Conservation (phyloP, 345 rosid genomes). For the Dovyalis caffra region DNA sequence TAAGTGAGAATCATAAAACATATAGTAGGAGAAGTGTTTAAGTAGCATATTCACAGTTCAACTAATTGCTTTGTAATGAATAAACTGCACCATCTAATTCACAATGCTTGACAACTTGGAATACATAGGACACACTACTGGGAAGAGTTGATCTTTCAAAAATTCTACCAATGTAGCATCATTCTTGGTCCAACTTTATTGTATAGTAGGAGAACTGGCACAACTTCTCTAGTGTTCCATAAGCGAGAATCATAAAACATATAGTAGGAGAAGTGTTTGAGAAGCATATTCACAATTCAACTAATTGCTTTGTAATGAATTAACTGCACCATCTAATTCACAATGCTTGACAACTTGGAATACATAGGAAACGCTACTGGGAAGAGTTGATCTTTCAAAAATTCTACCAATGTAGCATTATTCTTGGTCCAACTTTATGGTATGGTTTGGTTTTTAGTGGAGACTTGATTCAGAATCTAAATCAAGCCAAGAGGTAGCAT, state of each 20-base stretch:
- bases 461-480: not conserved
- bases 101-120: not conserved
- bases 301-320: not conserved
- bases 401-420: not conserved
- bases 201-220: too few relatives aligned
- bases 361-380: not conserved
- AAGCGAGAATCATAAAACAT: not conserved
- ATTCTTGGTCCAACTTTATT: too few relatives aligned
- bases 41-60: not conserved
- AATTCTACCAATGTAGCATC: not conserved
- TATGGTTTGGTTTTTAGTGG: not conserved
- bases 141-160: not conserved
- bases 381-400: not conserved
- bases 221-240: not conserved
- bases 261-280: not conserved
- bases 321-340: not conserved
- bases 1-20: not conserved
- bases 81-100: not conserved
- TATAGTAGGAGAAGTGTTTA: not conserved
- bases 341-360: not conserved
- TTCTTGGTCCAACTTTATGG: not conserved
- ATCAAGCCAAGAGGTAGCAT: not conserved
- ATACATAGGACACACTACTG: not conserved
- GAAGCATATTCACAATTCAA: not conserved
- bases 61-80: not conserved